Percentiles rank a stretch among this genome's conserved stretches.
These are phyloP conservation scores for Endocalyx cinctus DNA, from an alignment of 2,329 filamentous ascomycete genomes.

Conservation along the genomic window DNA sequence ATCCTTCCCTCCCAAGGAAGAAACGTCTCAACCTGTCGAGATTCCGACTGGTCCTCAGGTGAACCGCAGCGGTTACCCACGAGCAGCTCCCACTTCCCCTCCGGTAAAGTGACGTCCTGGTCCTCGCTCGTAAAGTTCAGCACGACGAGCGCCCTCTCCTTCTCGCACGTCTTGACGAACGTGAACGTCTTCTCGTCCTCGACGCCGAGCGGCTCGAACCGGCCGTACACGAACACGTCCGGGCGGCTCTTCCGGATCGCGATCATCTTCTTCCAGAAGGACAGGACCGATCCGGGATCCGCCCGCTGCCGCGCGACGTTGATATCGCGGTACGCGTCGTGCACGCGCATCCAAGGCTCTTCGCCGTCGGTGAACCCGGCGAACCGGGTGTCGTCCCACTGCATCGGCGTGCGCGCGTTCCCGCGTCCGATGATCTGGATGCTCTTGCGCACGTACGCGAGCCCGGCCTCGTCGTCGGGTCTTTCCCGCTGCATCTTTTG, in stretches of 20 bases:
- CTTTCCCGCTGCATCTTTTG: too few relatives aligned
- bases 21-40: too few relatives aligned
- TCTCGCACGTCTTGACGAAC: constrained; percentile 17
- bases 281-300: constrained; percentile 46
- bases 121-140: not conserved
- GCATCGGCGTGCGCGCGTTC: constrained; percentile 61
- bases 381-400: constrained; percentile 55
- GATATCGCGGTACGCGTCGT: constrained; percentile 50
- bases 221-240: constrained; percentile 58
- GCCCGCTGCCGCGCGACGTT: constrained; percentile 49
- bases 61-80: too few relatives aligned
- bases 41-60: too few relatives aligned
- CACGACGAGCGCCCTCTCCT: not conserved
- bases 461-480: not conserved
- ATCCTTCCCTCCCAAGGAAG: too few relatives aligned
- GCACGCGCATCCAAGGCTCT: constrained; percentile 64
- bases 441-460: not conserved
- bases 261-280: constrained; percentile 55
- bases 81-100: not conserved
- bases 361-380: constrained; percentile 53
- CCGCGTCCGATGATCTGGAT: constrained; percentile 58
- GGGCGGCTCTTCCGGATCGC: constrained; percentile 48
- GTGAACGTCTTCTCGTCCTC: constrained; percentile 51
- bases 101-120: not conserved
- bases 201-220: constrained; percentile 50